Conservation (phyloP, 2,329 filamentous ascomycete genomes). For the Paramyrothecium roridum region DNA sequence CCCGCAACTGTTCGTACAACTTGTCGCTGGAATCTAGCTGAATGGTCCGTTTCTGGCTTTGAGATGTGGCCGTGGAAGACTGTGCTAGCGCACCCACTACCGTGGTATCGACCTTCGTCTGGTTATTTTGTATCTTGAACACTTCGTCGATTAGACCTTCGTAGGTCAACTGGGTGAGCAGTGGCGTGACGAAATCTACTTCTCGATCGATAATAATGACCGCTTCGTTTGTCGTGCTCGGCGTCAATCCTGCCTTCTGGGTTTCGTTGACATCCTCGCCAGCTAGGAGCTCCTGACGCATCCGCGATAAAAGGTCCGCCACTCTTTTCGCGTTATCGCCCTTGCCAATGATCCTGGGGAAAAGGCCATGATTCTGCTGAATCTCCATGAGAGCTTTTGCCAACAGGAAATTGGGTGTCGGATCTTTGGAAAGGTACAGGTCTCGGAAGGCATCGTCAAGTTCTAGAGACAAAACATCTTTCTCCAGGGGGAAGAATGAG, state of each 20-base stretch:
- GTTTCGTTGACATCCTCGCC: constrained; percentile 68
- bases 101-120: constrained; percentile 87
- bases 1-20: constrained; percentile 81
- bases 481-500: constrained; percentile 87
- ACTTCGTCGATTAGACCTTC: constrained; percentile 94
- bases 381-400: constrained; percentile 92
- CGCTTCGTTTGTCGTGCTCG: constrained; percentile 84
- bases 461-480: constrained; percentile 88
- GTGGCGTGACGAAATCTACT: constrained; percentile 85
- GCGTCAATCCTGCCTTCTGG: constrained; percentile 66
- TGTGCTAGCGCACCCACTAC: constrained; percentile 75
- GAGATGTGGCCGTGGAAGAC: constrained; percentile 50
- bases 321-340: constrained; percentile 90
- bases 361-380: constrained; percentile 87
- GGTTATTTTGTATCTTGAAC: constrained; percentile 88
- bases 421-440: constrained; percentile 85
- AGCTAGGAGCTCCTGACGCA: constrained; percentile 84
- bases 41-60: constrained; percentile 79
- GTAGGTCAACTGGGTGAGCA: constrained; percentile 94
- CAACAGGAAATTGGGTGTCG: constrained; percentile 83
- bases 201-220: constrained; percentile 94
- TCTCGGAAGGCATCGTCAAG: constrained; percentile 83
- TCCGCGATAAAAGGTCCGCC: constrained; percentile 80
- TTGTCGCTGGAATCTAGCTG: constrained; percentile 86
- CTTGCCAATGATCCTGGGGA: constrained; percentile 92